Base-by-base conservation (phyloP, 495 filamentous ascomycete species). In the Aspergillus avenaceus region DNA sequence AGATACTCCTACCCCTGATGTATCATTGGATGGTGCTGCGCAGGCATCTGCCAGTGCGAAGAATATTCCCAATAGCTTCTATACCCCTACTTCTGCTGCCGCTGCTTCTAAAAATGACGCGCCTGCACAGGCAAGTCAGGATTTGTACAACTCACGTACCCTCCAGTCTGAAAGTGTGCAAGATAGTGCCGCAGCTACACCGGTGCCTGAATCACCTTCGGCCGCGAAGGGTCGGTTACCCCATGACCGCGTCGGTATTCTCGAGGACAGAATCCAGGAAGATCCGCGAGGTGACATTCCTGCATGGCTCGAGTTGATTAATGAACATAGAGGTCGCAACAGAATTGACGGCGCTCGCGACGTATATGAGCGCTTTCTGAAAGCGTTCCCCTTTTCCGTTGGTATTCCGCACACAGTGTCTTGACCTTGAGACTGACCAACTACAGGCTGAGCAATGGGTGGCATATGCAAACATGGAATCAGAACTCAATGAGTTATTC, bases 261-360 rank as follows among this genome's bases (percentile, higher is more conserved):
- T 97, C 52, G 91, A 98, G 69, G 89, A 95, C 59, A 79, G 92
- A 52, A 86, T 96, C 61, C 82, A 82, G 51, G 88, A 97, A 56
- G 93, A 97, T 64, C 88, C 95, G 23, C 83, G 86, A 50, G 93
- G 91, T 52, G 93, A 97, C 60, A 76, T 92, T 55, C 83, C 91
- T 41, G 90, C 92, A 13, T 98, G 93, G 93, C 67, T 91, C 56
- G 77, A 78, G 49, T 75, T 98, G 59, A 91, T 98, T 64, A 77
- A 77, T 53, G 91, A 97, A 67, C 85, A 96, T 64, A 84, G 84
- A 55, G 79, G 81, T 59, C 87, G 87, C 57, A 83, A 84, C 63
- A 90, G 91, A 65, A 66, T 90, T 46, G 87, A 92, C 47, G 88
- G 90, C 55, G 83, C 86, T 16, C 85, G 93, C 45, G 78, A 77